These are phyloP conservation scores for Perilla frutescens DNA, from an alignment of 257 asterid species.

Conservation along the genomic window DNA sequence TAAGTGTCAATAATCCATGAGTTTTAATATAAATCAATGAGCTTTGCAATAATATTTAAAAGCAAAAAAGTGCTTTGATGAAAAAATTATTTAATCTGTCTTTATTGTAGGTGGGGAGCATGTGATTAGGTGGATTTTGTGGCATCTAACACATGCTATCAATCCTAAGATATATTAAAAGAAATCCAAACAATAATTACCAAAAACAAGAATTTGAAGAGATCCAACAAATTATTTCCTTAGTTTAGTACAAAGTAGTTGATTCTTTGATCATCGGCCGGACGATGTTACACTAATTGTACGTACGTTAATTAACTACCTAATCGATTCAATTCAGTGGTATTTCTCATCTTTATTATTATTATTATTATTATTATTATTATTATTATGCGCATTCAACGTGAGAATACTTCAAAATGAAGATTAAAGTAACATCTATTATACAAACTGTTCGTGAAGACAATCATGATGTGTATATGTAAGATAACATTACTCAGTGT, in stretches of 20 bases:
- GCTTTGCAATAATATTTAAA: slow-evolving; percentile 5
- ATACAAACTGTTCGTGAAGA: no score
- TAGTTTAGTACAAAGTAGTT: slow-evolving; percentile 41
- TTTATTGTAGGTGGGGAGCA: slow-evolving; percentile 53
- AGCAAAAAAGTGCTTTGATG: slow-evolving; percentile 30
- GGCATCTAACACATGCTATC: slow-evolving; percentile 81
- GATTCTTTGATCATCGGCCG: slow-evolving; percentile 1
- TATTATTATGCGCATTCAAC: background rate
- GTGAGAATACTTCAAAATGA: no score
- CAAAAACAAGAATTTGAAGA: slow-evolving; percentile 18
- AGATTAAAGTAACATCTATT: no score
- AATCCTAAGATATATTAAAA: slow-evolving; percentile 38
- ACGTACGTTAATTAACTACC: background rate
- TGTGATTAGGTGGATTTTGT: slow-evolving; percentile 78
- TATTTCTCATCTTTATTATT: no score
- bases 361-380: no score
- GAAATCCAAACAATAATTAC: slow-evolving; percentile 37
- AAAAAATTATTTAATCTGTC: slow-evolving; percentile 27
- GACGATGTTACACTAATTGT: background rate
- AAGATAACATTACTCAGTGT: no score
- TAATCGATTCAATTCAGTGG: no score
- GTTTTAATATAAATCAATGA: slow-evolving; percentile 23
- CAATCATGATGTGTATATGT: no score
- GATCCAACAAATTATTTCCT: slow-evolving; percentile 25
- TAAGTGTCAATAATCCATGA: slow-evolving; percentile 24